phyloP scores from a whole-genome alignment of 331 rosid species.

The Stylosanthes scabra region DNA sequence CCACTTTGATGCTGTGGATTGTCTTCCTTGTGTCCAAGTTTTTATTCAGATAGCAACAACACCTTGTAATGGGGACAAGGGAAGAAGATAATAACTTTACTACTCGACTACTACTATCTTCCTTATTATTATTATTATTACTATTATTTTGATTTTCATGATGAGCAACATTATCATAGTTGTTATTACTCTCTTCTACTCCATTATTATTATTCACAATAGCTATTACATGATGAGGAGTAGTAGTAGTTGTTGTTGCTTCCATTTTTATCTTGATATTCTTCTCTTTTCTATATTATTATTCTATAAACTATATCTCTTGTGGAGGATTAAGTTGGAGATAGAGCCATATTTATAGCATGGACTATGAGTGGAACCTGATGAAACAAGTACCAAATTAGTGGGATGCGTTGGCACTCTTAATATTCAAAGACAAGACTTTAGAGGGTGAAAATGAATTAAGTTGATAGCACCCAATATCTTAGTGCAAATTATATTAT shows the following conservation, averaged over 20 bases:
- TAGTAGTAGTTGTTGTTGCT: slow-evolving; percentile 9
- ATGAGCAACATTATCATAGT: not conserved
- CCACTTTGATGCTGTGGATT: slow-evolving; percentile 81
- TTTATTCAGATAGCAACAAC: slow-evolving; percentile 1
- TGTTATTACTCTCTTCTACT: slow-evolving; percentile 16
- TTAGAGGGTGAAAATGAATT: slow-evolving; percentile 22
- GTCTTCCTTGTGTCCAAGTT: slow-evolving; percentile 46
- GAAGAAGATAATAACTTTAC: slow-evolving; percentile 31
- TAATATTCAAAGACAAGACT: slow-evolving; percentile 24
- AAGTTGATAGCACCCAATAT: not conserved
- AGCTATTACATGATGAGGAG: slow-evolving; percentile 42
- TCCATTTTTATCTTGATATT: slow-evolving; percentile 50
- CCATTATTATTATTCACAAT: slow-evolving; percentile 29
- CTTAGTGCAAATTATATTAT: not conserved
- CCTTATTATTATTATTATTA: no score
- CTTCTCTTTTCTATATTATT: not conserved
- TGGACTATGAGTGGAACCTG: slow-evolving; percentile 2
- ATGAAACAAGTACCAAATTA: slow-evolving; percentile 14
- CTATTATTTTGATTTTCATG: no score
- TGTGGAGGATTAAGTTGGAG: slow-evolving; percentile 25
- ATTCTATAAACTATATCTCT: slow-evolving; percentile 17
- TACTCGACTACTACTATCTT: not conserved
- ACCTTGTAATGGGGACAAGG: slow-evolving; percentile 15
- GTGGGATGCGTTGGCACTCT: slow-evolving; percentile 35
- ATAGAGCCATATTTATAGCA: slow-evolving; percentile 37